Evolutionary conservation across 257 asterid genomes (phyloP).

Genomic region (Striga asiatica): DNA sequence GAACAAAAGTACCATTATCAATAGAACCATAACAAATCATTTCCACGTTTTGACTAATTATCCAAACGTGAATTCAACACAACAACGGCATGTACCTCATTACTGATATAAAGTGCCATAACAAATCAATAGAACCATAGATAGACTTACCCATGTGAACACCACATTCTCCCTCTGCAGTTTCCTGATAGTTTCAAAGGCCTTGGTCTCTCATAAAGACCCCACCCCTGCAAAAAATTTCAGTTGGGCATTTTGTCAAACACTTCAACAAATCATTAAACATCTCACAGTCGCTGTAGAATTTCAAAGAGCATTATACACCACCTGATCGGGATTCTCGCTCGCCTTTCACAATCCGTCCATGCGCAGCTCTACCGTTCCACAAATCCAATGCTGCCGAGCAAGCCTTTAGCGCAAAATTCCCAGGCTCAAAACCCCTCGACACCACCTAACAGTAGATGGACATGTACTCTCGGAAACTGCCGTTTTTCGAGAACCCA

Average conservation of each 20-base stretch:
- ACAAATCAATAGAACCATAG: conserved; percentile 14
- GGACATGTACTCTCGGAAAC: conserved; percentile 23
- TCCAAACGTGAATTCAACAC: conserved; percentile 34
- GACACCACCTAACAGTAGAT: conserved; percentile 30
- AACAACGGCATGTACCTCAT: neutral
- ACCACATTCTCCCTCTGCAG: conserved; percentile 35
- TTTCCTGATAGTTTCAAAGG: conserved; percentile 28
- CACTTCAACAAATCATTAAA: conserved; percentile 1
- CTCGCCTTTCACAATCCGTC: conserved; percentile 27
- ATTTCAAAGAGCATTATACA: conserved; percentile 36
- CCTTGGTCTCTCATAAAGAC: conserved; percentile 16
- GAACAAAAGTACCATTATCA: conserved; percentile 32
- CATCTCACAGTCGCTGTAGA: conserved; percentile 31
- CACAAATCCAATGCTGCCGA: conserved; percentile 17
- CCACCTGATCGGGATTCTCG: conserved; percentile 37
- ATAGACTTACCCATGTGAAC: conserved; percentile 40
- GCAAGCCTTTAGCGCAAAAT: conserved; percentile 38
- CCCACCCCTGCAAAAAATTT: neutral
- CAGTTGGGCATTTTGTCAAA: neutral
- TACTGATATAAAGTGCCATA: neutral
- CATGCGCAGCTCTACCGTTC: conserved; percentile 32
- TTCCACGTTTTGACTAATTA: conserved; percentile 43
- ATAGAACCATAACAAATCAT: too few species aligned
- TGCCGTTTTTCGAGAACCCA: conserved; percentile 36
- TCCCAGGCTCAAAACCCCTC: conserved; percentile 18